Evolutionary conservation across 2,329 filamentous ascomycete genomes (phyloP).

Genomic region (Teratosphaeria destructans): DNA sequence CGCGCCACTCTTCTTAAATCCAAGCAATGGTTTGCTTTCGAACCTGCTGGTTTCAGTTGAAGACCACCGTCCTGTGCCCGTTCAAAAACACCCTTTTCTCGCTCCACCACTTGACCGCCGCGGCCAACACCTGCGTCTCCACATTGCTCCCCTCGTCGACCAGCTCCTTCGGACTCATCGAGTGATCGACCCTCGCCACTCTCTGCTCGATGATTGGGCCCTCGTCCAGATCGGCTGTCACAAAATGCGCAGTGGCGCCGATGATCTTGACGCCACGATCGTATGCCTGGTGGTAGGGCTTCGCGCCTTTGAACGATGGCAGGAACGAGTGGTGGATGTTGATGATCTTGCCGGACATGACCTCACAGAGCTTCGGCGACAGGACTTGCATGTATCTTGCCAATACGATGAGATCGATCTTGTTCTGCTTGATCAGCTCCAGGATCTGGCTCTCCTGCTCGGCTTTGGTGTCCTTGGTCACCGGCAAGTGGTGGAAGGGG

Average conservation of each 20-base stretch:
- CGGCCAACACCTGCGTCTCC: conserved; percentile 71
- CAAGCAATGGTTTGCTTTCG: background rate
- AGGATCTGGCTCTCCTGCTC: conserved; percentile 63
- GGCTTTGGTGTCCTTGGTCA: conserved; percentile 66
- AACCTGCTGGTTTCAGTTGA: conserved; percentile 35
- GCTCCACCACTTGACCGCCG: conserved; percentile 75
- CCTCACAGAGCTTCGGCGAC: conserved; percentile 60
- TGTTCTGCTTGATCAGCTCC: conserved; percentile 56
- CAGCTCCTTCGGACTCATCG: conserved; percentile 63
- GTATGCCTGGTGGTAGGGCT: conserved; percentile 80
- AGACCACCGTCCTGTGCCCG: conserved; percentile 70
- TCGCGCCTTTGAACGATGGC: conserved; percentile 78
- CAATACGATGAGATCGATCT: conserved; percentile 68
- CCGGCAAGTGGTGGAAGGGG: conserved; percentile 70
- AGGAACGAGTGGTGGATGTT: conserved; percentile 86
- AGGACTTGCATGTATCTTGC: conserved; percentile 85
- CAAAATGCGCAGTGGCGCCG: conserved; percentile 75
- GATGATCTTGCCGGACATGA: conserved; percentile 80
- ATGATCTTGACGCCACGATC: conserved; percentile 83
- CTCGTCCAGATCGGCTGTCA: conserved; percentile 75
- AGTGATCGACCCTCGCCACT: conserved; percentile 65
- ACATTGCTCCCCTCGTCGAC: conserved; percentile 74
- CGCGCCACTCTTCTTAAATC: no score
- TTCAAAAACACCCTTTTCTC: conserved; percentile 71
- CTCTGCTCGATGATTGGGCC: conserved; percentile 83